Conservation (phyloP, 2,329 filamentous ascomycete genomes). For the Samsoniella hepiali region DNA sequence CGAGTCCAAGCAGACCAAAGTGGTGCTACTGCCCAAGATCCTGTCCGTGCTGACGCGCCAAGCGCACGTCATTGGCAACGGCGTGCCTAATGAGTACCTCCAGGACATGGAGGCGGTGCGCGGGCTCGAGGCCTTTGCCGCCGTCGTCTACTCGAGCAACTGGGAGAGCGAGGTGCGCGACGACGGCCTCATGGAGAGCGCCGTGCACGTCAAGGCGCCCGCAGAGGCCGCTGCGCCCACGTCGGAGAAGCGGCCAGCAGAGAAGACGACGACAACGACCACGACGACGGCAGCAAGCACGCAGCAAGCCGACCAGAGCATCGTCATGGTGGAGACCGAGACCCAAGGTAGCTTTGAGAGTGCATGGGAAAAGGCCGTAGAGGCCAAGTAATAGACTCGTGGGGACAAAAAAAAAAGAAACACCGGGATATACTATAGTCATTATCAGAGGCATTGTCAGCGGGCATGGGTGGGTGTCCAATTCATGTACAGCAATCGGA, state of each 20-base stretch:
- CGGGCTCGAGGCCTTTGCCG: conserved; percentile 79
- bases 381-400: conserved; percentile 16
- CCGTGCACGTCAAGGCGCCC: conserved; percentile 32
- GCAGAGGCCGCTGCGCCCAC: conserved; percentile 21
- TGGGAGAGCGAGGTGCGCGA: conserved; percentile 65
- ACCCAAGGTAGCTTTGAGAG: conserved; percentile 56
- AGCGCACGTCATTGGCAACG: conserved; percentile 82
- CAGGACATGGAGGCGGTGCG: conserved; percentile 72
- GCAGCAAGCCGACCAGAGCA: conserved; percentile 43
- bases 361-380: conserved; percentile 64
- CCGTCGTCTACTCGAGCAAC: conserved; percentile 84
- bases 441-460: neutral
- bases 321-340: conserved; percentile 52
- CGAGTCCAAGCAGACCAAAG: conserved; percentile 56
- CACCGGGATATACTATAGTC: neutral
- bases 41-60: conserved; percentile 87
- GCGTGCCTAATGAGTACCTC: conserved; percentile 67
- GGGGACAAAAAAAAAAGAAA: neutral
- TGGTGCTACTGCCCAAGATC: conserved; percentile 74
- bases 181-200: conserved; percentile 41
- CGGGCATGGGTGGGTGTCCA: neutral
- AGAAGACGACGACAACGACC: conserved; percentile 25
- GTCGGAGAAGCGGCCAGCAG: conserved; percentile 20
- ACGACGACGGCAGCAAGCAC: conserved; percentile 19
- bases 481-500: neutral